Conservation (phyloP, 169 alveolate genomes). For the Plasmodium coatneyi region DNA sequence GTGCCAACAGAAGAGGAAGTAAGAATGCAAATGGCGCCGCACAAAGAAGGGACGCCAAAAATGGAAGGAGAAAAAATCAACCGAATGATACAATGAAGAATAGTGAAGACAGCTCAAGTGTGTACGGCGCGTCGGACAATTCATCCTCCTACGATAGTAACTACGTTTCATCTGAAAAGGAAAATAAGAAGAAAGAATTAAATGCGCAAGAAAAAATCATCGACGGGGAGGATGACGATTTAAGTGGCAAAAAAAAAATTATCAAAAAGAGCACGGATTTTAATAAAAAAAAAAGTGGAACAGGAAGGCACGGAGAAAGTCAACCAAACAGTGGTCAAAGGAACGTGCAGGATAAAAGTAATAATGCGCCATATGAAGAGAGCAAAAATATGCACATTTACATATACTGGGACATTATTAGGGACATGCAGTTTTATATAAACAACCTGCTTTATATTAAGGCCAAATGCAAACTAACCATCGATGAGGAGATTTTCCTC, state of each 20-base stretch:
- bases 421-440: slow-evolving; percentile 66
- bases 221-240: slow-evolving; percentile 18
- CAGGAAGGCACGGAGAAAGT: not conserved
- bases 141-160: slow-evolving; percentile 46
- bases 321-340: not conserved
- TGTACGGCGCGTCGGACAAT: not conserved
- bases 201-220: slow-evolving; percentile 64
- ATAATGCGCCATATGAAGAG: not conserved
- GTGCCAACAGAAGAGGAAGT: not conserved
- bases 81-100: slow-evolving; percentile 11
- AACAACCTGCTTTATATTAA: slow-evolving; percentile 64
- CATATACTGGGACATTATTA: slow-evolving; percentile 69
- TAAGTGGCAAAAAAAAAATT: not conserved
- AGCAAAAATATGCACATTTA: not conserved
- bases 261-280: not conserved
- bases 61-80: slow-evolving; percentile 2
- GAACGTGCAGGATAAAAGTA: not conserved
- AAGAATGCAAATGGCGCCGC: not conserved
- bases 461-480: slow-evolving; percentile 66
- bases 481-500: slow-evolving; percentile 72
- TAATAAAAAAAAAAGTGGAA: not conserved
- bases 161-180: slow-evolving; percentile 68
- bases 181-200: slow-evolving; percentile 58
- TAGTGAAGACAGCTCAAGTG: not conserved
- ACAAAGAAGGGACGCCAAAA: not conserved